A percentile compares a stretch with the other conserved stretches of the same genome.
Conservation (phyloP, 2,329 filamentous ascomycete genomes). For the Cladosporium sp. region DNA sequence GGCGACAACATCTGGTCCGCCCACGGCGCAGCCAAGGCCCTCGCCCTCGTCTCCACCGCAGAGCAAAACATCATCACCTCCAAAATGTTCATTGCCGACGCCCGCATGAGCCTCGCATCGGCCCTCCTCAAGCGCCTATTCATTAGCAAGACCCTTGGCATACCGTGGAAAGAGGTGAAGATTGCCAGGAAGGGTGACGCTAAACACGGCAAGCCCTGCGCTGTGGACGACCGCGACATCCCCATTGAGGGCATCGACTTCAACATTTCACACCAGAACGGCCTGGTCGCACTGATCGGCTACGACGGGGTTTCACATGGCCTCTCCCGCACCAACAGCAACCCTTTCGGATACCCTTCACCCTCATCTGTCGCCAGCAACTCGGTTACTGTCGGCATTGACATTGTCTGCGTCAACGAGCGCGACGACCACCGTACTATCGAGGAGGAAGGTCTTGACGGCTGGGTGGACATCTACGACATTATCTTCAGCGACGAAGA, state of each 20-base stretch:
- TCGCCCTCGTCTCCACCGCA: slow-evolving; percentile 45
- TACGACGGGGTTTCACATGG: slow-evolving; percentile 35
- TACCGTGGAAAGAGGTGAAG: slow-evolving; percentile 62
- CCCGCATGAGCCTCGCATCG: slow-evolving; percentile 72
- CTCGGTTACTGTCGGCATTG: slow-evolving; percentile 63
- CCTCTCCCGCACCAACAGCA: slow-evolving; percentile 24
- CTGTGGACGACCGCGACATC: slow-evolving; percentile 45
- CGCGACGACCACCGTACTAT: slow-evolving; percentile 62
- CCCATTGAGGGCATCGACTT: slow-evolving; percentile 57
- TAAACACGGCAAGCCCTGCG: slow-evolving; percentile 53
- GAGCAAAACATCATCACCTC: slow-evolving; percentile 62
- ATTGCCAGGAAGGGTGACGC: slow-evolving; percentile 57
- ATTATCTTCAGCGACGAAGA: slow-evolving; percentile 69
- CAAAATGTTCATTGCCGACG: slow-evolving; percentile 56
- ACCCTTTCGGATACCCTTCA: slow-evolving; percentile 31
- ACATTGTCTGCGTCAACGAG: slow-evolving; percentile 75
- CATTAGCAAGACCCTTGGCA: slow-evolving; percentile 58
- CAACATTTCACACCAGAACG: slow-evolving; percentile 78
- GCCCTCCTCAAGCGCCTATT: slow-evolving; percentile 72
- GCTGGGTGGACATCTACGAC: slow-evolving; percentile 70
- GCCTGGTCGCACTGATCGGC: slow-evolving; percentile 69
- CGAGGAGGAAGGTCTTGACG: slow-evolving; percentile 63
- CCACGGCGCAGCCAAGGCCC: slow-evolving; percentile 43
- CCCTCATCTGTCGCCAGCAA: slow-evolving; percentile 25
- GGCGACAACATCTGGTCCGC: slow-evolving; percentile 46